phyloP scores from a whole-genome alignment of 768 basidiomycete genomes.

The Agrocybe pediades region DNA sequence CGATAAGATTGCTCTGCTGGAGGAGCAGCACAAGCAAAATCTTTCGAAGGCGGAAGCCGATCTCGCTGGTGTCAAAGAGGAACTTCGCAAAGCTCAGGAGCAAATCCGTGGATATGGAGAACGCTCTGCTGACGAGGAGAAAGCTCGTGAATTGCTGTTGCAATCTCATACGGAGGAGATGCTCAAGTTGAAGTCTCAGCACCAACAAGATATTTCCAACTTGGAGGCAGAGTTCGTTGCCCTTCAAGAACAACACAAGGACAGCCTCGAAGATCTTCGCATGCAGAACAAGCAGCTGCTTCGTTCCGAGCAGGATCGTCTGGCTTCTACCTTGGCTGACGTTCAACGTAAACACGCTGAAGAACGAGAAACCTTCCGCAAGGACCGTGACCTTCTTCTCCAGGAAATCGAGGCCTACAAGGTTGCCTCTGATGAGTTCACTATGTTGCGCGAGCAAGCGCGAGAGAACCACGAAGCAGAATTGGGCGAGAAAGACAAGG shows the following conservation, averaged over 20 bases:
- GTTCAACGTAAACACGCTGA: constrained; percentile 49
- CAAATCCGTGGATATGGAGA: constrained; percentile 25
- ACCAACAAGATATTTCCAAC: constrained; percentile 46
- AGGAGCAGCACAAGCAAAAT: constrained; percentile 50
- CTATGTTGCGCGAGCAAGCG: constrained; percentile 43
- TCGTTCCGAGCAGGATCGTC: constrained; percentile 47
- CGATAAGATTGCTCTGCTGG: constrained; percentile 38
- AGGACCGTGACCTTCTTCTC: constrained; percentile 49
- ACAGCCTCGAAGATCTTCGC: constrained; percentile 15
- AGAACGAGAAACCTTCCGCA: constrained; percentile 47
- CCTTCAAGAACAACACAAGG: constrained; percentile 22
- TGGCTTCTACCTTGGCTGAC: constrained; percentile 47
- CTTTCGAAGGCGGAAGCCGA: constrained; percentile 41
- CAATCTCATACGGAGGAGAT: constrained; percentile 14
- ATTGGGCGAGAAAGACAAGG: constrained; percentile 49
- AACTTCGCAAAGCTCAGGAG: constrained; percentile 37
- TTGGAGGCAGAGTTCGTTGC: constrained; percentile 29
- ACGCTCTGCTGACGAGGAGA: constrained; percentile 6
- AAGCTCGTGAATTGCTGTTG: constrained; percentile 1
- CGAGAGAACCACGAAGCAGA: constrained; percentile 45
- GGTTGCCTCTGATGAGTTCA: constrained; percentile 50
- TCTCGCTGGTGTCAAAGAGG: constrained; percentile 38
- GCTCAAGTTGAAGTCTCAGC: constrained; percentile 37
- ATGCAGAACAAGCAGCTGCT: constrained; percentile 37
- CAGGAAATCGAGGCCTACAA: constrained; percentile 67